Percentiles rank a stretch among this genome's conserved stretches.
These are phyloP conservation scores for Capronia americana DNA, from an alignment of 2,329 filamentous ascomycete species.

Conservation along the genomic window DNA sequence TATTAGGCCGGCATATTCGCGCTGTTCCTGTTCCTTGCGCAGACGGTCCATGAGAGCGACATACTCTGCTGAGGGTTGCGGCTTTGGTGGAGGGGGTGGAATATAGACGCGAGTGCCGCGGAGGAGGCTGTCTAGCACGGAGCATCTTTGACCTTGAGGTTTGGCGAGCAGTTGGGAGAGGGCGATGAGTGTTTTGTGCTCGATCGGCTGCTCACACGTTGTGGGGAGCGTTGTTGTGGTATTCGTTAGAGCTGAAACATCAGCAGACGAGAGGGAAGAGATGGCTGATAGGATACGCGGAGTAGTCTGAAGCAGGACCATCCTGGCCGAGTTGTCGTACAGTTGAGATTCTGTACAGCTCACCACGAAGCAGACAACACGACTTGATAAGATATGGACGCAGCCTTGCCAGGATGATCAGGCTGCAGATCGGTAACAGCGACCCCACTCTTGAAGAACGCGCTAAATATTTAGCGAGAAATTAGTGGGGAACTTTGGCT, in stretches of 20 bases:
- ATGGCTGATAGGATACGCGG: slow-evolving; percentile 49
- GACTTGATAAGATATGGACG: neutral
- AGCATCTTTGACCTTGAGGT: neutral
- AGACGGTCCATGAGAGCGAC: slow-evolving; percentile 86
- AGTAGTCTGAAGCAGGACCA: slow-evolving; percentile 53
- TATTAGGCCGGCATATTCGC: slow-evolving; percentile 77
- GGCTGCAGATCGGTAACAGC: neutral
- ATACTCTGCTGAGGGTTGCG: slow-evolving; percentile 81
- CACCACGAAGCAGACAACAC: neutral
- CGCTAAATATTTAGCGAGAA: neutral
- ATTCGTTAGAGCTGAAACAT: slow-evolving; percentile 42
- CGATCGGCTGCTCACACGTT: slow-evolving; percentile 46
- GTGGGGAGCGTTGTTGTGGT: slow-evolving; percentile 30
- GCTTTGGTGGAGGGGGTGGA: slow-evolving; percentile 79
- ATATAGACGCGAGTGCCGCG: slow-evolving; percentile 74
- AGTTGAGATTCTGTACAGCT: neutral
- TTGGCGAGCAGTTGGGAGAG: slow-evolving; percentile 38
- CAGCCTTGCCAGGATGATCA: neutral
- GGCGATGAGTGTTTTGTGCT: slow-evolving; percentile 50
- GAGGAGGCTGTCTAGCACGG: slow-evolving; percentile 72
- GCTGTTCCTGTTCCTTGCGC: slow-evolving; percentile 79
- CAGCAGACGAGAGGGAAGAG: slow-evolving; percentile 44
- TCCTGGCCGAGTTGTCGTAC: slow-evolving; percentile 31
- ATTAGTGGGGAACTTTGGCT: slow-evolving; percentile 7
- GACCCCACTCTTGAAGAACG: neutral